Evolutionary conservation across 2,329 filamentous ascomycete genomes (phyloP).

Genomic region (Talaromyces atroroseus): DNA sequence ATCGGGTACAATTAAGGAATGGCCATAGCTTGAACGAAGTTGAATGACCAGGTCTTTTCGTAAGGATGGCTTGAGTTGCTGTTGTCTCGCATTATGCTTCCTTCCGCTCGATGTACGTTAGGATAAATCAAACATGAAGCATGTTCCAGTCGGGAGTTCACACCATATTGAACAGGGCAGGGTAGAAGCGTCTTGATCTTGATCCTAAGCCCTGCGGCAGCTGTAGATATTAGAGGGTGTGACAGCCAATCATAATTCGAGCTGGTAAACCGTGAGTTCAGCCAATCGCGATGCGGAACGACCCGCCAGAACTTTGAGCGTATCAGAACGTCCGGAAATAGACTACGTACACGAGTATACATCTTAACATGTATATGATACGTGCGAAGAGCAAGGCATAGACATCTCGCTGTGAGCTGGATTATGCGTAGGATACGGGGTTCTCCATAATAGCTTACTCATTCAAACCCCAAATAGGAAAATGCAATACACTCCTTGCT

Average conservation of each 20-base stretch:
- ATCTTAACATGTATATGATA: too few species aligned
- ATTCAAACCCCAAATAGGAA: not conserved
- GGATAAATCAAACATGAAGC: not conserved
- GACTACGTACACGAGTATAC: not conserved
- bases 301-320: not conserved
- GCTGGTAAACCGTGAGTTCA: not conserved
- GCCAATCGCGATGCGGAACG: not conserved
- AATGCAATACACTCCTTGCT: not conserved
- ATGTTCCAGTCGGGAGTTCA: not conserved
- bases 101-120: not conserved
- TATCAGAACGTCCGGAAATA: not conserved
- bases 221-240: not conserved
- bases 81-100: not conserved
- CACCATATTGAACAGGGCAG: too few species aligned
- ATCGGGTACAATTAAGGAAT: not conserved
- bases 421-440: too few species aligned
- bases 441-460: too few species aligned
- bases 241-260: not conserved
- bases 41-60: not conserved
- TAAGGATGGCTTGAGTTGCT: not conserved
- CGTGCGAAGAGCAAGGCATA: too few species aligned
- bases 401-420: too few species aligned
- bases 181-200: too few species aligned
- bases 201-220: not conserved
- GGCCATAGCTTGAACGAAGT: not conserved